A percentile compares a stretch with the other conserved stretches of the same genome.
Conservation (phyloP, 1,139 yeast genomes). For the Candida sojae region DNA sequence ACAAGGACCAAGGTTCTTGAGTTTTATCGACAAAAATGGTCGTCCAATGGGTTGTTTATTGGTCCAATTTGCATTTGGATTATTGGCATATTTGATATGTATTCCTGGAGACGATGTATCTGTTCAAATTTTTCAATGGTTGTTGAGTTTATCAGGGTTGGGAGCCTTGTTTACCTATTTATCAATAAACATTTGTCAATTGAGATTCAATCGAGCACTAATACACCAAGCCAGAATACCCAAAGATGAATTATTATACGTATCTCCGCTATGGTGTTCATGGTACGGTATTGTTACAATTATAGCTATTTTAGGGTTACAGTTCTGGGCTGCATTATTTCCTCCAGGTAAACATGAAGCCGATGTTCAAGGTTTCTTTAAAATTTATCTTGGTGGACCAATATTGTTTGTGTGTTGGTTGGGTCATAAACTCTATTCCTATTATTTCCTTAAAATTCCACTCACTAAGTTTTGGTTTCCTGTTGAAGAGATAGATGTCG, state of each 20-base stretch:
- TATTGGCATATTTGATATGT: slow-evolving; percentile 33
- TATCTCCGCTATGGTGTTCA: slow-evolving; percentile 29
- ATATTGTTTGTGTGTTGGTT: slow-evolving; percentile 29
- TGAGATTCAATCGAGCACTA: slow-evolving; percentile 34
- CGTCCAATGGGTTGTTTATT: slow-evolving; percentile 35
- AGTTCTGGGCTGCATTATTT: slow-evolving; percentile 43
- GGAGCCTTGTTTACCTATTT: slow-evolving; percentile 27
- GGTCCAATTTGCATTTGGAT: slow-evolving; percentile 27
- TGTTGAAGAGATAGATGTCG: slow-evolving; percentile 40
- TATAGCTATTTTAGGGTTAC: slow-evolving; percentile 28
- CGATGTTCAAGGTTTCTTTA: slow-evolving; percentile 31
- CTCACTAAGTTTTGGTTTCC: slow-evolving; percentile 30
- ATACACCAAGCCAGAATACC: slow-evolving; percentile 28
- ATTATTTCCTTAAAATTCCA: slow-evolving; percentile 23
- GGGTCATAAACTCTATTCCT: slow-evolving; percentile 35
- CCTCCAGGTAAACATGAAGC: slow-evolving; percentile 31
- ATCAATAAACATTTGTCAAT: slow-evolving; percentile 32
- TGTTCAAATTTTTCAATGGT: slow-evolving; percentile 24
- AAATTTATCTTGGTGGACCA: slow-evolving; percentile 32
- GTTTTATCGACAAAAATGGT: slow-evolving; percentile 34
- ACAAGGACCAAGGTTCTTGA: slow-evolving; percentile 34
- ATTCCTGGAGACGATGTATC: slow-evolving; percentile 22
- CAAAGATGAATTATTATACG: slow-evolving; percentile 32
- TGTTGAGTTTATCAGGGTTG: slow-evolving; percentile 25
- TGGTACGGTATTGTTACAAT: slow-evolving; percentile 32